Evolutionary conservation across 2,329 filamentous ascomycete species (phyloP), one percentile per base, ranked within the genome.

Genomic region (Periglandula ipomoeae): DNA sequence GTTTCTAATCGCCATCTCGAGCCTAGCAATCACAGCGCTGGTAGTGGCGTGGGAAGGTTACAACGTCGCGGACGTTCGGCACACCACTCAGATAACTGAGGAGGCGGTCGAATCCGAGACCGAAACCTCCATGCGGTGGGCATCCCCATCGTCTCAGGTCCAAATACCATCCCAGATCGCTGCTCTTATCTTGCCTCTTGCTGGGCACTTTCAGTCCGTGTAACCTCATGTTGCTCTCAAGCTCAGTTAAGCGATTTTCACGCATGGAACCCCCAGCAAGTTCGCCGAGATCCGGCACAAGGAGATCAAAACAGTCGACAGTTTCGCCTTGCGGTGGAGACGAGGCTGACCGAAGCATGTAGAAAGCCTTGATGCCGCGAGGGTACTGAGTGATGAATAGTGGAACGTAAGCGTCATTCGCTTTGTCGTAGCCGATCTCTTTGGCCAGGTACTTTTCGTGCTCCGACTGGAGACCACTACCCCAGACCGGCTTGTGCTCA

Each of bases 331-430:
- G 55, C 4, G 55, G 23, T 8, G 60, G 59, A 11, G 59, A 55
- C 1, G 59, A 52, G 20, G 56, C 53, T 11, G 64, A 68, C 47
- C 68, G 66, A 38, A 65, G 69, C 74, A 77, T 77, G 64, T 77
- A 98, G 68, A 97, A 98, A 10, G 91, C 88, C 69, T 98, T 98
- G 64, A 93, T 82, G 43, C 75, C 72, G 55, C 80, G 80, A n/a
- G 93, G 93, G 62, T 96, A 98, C 64, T 96, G 77, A 13, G 90
- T 97, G 55, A 98, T 82, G 63, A 97, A 97, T 40, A 97, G 75
- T 7, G 93, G 93, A 43, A 77, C 70, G 55, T 64, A 65, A 37
- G 70, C 70, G 26, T 70, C 67, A 42, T 69, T 69, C n/a, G 71
- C 66, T 45, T 65, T 53, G 48, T 68, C 61, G 43, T 68, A 71